These are phyloP conservation scores for Aureobasidium sp. DNA, from an alignment of 2,329 filamentous ascomycete species.

Conservation along the genomic window DNA sequence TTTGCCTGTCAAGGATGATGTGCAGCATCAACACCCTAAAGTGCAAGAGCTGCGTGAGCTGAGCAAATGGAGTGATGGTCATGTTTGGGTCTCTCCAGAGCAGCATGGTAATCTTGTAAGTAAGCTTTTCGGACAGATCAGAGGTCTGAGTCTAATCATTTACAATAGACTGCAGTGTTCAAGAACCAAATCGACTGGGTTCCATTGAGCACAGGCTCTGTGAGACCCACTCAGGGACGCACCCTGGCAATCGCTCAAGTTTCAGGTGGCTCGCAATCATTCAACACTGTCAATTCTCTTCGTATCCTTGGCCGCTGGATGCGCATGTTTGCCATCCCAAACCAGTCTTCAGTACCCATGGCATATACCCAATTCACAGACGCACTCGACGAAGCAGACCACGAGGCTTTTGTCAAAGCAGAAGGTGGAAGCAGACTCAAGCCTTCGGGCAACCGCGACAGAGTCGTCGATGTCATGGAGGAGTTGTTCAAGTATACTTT, in stretches of 20 bases:
- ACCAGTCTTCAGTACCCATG: conserved; percentile 55
- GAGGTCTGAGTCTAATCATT: no score
- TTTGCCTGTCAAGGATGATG: conserved; percentile 56
- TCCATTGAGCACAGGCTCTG: conserved; percentile 50
- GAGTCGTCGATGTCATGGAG: conserved; percentile 60
- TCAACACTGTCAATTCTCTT: conserved; percentile 60
- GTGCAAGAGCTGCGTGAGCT: conserved; percentile 56
- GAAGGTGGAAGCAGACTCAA: conserved; percentile 43
- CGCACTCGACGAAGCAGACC: conserved; percentile 27
- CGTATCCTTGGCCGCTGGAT: conserved; percentile 60
- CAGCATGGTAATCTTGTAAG: conserved; percentile 56
- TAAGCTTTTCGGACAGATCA: accelerated
- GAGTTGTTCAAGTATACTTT: conserved; percentile 63
- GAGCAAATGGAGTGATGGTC: conserved; percentile 57
- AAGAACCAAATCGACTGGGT: conserved; percentile 68
- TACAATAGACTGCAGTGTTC: conserved; percentile 50
- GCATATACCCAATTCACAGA: conserved; percentile 55
- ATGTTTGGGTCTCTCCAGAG: conserved; percentile 58
- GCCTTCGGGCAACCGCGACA: conserved; percentile 48
- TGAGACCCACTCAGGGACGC: conserved; percentile 58
- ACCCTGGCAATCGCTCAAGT: conserved; percentile 56
- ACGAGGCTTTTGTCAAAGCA: conserved; percentile 18
- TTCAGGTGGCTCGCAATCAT: conserved; percentile 56
- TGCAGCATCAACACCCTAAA: conserved; percentile 47
- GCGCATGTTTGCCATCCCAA: conserved; percentile 60